Evolutionary conservation across 768 basidiomycete species (phyloP), one percentile per base, ranked within the genome.

Genomic region (Mycena epipterygia): DNA sequence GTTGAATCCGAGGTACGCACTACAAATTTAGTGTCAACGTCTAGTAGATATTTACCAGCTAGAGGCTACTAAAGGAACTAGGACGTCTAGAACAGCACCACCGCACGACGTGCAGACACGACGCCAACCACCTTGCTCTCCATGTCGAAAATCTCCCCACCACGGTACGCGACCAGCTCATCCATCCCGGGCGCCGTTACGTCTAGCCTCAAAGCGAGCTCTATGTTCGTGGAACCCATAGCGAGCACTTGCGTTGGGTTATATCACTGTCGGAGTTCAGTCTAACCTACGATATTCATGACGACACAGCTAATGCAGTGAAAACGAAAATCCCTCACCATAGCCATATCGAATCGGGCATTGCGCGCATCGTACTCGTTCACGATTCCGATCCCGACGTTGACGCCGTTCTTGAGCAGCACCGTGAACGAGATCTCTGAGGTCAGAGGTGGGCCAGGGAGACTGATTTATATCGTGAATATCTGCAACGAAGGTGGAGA

Each of bases 391-490:
- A 95, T 76, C 7, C 89, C 93, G 35, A 95, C 90, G 7, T 88
- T 89, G 19, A 98, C 93, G 25, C 89, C 90, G 49, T 93, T 87
- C 5, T 84, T 82, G 19, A 91, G 77, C n/a, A 98, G 86, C 62
- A 84, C 84, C 33, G 87, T 82, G 48, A 95, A 88, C 73, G 80
- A 86, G 30, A 80, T 87, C 44, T 84, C 76, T 32, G 79, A 81
- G 7, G 92, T 87, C n/a, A 95, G 78, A 4, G 95, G 95, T 5
- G 91, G 91, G 3, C 94, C 94, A 27, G 93, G 91, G 59, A 90
- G 78, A 75, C 92, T 84, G 42, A 23, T 41, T 25, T 33, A 51
- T 49, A 5, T 19, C 2, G 23, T 48, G n/a, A 33, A 4, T 41
- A 19, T 13, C 53, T 23, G 53, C 11, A 11, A 13, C 14, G 13